Base-by-base conservation (phyloP, 352 stramenopile species). In the Thalassiosira exigua region DNA sequence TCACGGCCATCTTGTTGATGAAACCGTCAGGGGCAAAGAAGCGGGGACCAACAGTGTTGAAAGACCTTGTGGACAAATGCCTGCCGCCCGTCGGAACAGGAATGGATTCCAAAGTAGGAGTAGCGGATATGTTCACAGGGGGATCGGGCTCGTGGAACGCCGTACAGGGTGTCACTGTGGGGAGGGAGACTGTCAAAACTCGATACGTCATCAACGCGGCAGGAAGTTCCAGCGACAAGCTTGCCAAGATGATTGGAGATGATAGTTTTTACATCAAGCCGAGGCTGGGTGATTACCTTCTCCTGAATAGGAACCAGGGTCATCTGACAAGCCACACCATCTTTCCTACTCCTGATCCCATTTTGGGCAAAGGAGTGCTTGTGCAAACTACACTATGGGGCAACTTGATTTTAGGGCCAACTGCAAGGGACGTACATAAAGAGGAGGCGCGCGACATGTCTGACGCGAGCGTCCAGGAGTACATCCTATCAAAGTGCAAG, bases 301-400 rank as follows among this genome's bases (percentile, higher is more conserved):
- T 92, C 11, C 62, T 92, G 24, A 84, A 91, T 76, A 72, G 86
- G 12, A 90, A 90, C 74, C 76, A 88, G 62, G 87, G 87, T 0
- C 65, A 91, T 44, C 51, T 93, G 26, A 77, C 81, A 7, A 79
- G 65, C 27, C 66, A 80, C 26, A 93, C 87, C 3, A 76, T 93
- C 22, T 93, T 93, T 46, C 87, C 87, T 26, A 91, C 82, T 46
- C 87, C 87, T 27, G 85, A 93, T 75, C 87, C 87, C 5, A 54
- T 90, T 0, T 53, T 91, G 4, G 87, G 87, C 4, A 93, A 93
- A 69, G 87, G 87, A 29, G 87, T 93, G 2, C 66, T 93, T 21
- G 85, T 93, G 2, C 87, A 93, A 48, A 90, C 83, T 1, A 93
- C 87, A 5, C 60, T 93, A 1, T 93, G 87, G 87, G 87, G 85